Percentiles rank a stretch among this genome's conserved stretches.
These are phyloP conservation scores for Suhomyces yuchorum DNA, from an alignment of 1,139 yeast genomes.

Conservation along the genomic window DNA sequence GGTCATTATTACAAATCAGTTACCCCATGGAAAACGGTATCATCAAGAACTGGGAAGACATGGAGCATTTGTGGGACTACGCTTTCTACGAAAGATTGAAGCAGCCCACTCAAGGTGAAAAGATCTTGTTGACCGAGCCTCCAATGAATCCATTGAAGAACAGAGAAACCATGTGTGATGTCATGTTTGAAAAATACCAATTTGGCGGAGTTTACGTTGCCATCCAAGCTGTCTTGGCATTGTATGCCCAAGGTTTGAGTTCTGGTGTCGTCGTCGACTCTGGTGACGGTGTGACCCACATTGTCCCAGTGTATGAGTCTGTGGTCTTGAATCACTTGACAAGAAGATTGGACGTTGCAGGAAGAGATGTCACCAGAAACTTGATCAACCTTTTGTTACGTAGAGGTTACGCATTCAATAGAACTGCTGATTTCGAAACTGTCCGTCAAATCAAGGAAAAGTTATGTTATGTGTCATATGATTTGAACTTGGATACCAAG, in stretches of 20 bases:
- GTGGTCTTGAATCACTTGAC: conserved; percentile 94
- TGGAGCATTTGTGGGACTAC: conserved; percentile 98
- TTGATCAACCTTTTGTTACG: conserved; percentile 86
- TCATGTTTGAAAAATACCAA: conserved; percentile 94
- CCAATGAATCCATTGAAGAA: conserved; percentile 96
- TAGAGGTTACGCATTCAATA: conserved; percentile 95
- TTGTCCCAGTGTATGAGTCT: conserved; percentile 96
- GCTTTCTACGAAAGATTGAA: conserved; percentile 92
- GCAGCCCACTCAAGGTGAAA: conserved; percentile 71
- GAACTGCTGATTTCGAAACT: conserved; percentile 98
- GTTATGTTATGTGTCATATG: conserved; percentile 92
- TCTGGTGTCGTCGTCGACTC: conserved; percentile 99
- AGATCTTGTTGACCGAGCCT: conserved; percentile 90
- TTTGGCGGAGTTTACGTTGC: conserved; percentile 98
- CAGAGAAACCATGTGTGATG: conserved; percentile 92
- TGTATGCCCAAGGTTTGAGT: conserved; percentile 94
- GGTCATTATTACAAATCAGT: conserved; percentile 85
- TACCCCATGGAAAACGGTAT: conserved; percentile 99
- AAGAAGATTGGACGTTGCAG: conserved; percentile 92
- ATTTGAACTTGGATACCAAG: conserved; percentile 83
- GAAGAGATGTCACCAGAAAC: conserved; percentile 96
- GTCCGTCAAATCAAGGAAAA: conserved; percentile 97
- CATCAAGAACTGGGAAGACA: conserved; percentile 96
- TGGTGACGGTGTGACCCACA: conserved; percentile 86
- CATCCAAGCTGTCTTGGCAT: conserved; percentile 94